phyloP scores from a whole-genome alignment of 345 rosid genomes.

The Populus simonii region DNA sequence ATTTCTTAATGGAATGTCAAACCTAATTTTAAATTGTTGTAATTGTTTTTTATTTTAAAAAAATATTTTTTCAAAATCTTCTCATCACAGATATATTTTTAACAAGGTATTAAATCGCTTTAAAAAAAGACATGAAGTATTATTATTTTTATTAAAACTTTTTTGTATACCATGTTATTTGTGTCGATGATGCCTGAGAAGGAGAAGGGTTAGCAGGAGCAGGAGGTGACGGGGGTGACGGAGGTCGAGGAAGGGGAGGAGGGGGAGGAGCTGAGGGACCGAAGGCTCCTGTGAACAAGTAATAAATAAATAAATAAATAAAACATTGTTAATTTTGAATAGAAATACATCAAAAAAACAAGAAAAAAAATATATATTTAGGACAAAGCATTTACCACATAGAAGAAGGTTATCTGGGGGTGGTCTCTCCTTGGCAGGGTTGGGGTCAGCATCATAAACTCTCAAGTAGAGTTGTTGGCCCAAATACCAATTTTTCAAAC shows the following conservation, averaged over 20 bases:
- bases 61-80: no score
- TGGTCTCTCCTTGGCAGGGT: conserved; percentile 57
- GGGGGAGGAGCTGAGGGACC: neutral
- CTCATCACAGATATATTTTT: no score
- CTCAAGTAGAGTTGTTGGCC: conserved; percentile 72
- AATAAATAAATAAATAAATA: neutral
- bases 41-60: no score
- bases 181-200: conserved; percentile 5
- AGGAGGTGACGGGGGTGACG: conserved; percentile 1
- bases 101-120: no score
- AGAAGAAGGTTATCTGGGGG: conserved; percentile 58
- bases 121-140: no score
- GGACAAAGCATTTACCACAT: conserved; percentile 42
- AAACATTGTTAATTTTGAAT: no score
- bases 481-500: conserved; percentile 60
- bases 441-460: conserved; percentile 59
- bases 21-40: neutral
- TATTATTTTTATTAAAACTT: neutral
- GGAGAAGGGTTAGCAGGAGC: conserved; percentile 4
- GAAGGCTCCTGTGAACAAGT: conserved; percentile 32
- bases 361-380: no score
- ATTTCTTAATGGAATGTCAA: neutral
- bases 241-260: neutral
- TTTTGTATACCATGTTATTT: conserved; percentile 26
- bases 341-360: neutral